Evolutionary conservation across 352 stramenopile species (phyloP).

Genomic region (Globisporangium barbulae): DNA sequence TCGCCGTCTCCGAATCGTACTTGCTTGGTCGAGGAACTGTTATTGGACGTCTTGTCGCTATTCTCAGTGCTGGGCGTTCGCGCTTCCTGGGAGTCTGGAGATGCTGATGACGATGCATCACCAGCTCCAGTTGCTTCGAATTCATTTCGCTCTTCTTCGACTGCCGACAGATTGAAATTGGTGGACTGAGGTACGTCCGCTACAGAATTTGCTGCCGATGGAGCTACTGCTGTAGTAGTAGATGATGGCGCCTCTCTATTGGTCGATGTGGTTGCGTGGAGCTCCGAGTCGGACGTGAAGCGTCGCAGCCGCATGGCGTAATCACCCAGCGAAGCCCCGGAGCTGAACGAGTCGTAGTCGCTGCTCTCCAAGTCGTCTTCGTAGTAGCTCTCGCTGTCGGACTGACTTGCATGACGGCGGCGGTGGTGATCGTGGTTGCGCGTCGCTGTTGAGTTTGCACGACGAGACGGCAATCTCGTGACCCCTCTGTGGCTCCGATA

Average conservation of each 20-base stretch:
- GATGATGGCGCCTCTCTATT: background rate
- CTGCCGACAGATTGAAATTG: background rate
- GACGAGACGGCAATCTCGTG: background rate
- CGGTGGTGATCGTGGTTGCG: background rate
- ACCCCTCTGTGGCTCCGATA: background rate
- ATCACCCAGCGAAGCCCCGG: constrained; percentile 27
- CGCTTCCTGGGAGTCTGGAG: background rate
- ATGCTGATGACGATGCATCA: background rate
- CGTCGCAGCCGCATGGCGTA: constrained; percentile 15
- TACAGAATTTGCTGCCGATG: background rate
- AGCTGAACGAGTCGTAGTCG: constrained; percentile 32
- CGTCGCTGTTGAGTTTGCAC: constrained; percentile 7
- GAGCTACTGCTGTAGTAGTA: background rate
- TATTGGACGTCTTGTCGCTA: constrained; percentile 35
- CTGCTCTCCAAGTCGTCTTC: constrained; percentile 12
- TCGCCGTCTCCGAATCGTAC: constrained; percentile 39
- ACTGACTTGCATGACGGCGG: background rate
- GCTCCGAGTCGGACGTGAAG: background rate
- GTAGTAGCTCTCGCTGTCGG: constrained; percentile 21
- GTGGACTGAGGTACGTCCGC: background rate
- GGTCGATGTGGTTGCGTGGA: background rate
- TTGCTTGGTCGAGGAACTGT: constrained; percentile 31
- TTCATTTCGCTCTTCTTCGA: constrained; percentile 1
- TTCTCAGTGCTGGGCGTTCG: constrained; percentile 46
- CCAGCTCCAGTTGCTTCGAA: background rate